phyloP scores from a whole-genome alignment of 352 stramenopile genomes.

The Plasmopara muralis region DNA sequence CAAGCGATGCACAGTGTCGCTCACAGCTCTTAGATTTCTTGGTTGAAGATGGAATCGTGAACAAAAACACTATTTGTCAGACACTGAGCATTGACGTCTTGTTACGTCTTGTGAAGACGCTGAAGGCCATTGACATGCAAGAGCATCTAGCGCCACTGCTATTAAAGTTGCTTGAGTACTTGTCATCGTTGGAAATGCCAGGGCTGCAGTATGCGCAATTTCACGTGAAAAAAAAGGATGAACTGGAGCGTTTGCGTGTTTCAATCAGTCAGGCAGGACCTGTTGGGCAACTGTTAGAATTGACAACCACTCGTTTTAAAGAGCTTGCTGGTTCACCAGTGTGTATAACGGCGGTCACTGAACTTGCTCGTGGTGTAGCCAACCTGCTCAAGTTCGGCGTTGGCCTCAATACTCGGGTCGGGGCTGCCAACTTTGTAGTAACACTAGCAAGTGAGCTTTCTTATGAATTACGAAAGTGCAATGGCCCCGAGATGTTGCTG shows the following conservation, averaged over 20 bases:
- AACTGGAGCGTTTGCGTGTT: slow-evolving; percentile 71
- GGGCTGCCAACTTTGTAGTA: slow-evolving; percentile 71
- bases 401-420: slow-evolving; percentile 74
- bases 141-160: slow-evolving; percentile 48
- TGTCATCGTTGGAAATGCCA: slow-evolving; percentile 80
- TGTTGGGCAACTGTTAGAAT: slow-evolving; percentile 62
- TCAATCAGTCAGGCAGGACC: slow-evolving; percentile 68
- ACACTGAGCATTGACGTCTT: slow-evolving; percentile 66
- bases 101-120: slow-evolving; percentile 58
- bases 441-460: slow-evolving; percentile 57
- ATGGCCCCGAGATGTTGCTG: slow-evolving; percentile 50
- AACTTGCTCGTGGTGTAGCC: slow-evolving; percentile 41
- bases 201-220: slow-evolving; percentile 83
- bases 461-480: slow-evolving; percentile 65
- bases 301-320: slow-evolving; percentile 50
- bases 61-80: slow-evolving; percentile 58
- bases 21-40: slow-evolving; percentile 58
- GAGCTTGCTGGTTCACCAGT: slow-evolving; percentile 33
- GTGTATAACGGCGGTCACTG: slow-evolving; percentile 43
- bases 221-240: slow-evolving; percentile 78
- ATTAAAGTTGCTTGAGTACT: slow-evolving; percentile 63
- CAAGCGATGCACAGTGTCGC: slow-evolving; percentile 39
- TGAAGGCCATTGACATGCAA: slow-evolving; percentile 48
- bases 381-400: slow-evolving; percentile 71
- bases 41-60: slow-evolving; percentile 58